phyloP scores from a whole-genome alignment of 2,329 filamentous ascomycete genomes.

The Fusarium tjaetaba region DNA sequence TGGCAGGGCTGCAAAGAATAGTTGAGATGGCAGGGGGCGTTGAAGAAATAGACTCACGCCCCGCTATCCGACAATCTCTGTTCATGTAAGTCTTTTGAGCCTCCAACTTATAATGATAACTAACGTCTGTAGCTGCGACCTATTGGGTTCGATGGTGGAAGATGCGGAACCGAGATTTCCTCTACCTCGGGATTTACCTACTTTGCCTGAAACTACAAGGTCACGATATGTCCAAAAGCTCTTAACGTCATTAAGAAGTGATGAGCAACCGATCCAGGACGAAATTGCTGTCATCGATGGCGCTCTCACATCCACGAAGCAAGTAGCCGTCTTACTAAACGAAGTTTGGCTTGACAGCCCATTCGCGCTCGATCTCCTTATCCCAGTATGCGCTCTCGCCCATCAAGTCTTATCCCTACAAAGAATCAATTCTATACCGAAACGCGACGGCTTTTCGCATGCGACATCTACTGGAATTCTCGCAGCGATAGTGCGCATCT shows the following conservation, averaged over 20 bases:
- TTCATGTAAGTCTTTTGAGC: constrained; percentile 21
- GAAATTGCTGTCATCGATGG: not conserved
- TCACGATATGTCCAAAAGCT: not conserved
- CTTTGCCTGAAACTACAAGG: accelerated
- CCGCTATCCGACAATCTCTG: constrained; percentile 23
- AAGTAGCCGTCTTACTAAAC: constrained; percentile 12
- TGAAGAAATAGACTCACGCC: constrained; percentile 4
- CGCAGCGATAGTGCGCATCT: constrained; percentile 28
- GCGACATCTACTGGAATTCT: not conserved
- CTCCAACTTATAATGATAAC: too few relatives aligned
- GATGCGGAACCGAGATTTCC: constrained; percentile 27
- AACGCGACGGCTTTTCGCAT: accelerated
- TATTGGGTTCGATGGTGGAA: constrained; percentile 27
- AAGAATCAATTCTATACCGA: not conserved
- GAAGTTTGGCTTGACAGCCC: not conserved
- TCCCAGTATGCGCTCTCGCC: constrained; percentile 18
- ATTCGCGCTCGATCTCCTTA: constrained; percentile 10
- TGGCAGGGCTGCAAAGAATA: constrained; percentile 24
- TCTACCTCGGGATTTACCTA: not conserved
- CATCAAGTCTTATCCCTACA: constrained; percentile 24
- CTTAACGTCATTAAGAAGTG: not conserved
- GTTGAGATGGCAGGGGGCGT: constrained; percentile 22
- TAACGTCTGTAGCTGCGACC: constrained; percentile 3
- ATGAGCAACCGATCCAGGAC: not conserved
- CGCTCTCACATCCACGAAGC: not conserved